These are phyloP conservation scores for Suillus tomentosus DNA, from an alignment of 768 basidiomycete genomes.

Conservation along the genomic window DNA sequence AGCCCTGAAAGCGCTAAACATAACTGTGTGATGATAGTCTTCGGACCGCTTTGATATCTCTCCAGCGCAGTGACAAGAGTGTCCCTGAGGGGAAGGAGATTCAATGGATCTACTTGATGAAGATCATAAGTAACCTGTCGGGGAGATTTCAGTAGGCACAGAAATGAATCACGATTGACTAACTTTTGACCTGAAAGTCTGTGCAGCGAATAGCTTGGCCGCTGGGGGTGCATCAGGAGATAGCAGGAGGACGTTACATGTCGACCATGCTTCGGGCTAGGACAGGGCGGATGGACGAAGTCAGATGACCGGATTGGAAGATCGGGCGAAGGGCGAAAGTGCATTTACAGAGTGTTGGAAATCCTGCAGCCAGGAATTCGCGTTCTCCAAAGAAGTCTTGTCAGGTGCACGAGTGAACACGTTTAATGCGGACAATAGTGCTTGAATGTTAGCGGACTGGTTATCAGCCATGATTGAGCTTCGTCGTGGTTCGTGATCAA, in stretches of 20 bases:
- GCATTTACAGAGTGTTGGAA: conserved; percentile 99
- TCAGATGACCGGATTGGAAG: conserved; percentile 67
- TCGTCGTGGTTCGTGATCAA: conserved; percentile 8
- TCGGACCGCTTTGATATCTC: conserved; percentile 72
- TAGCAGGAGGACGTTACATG: conserved; percentile 88
- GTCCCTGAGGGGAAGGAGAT: conserved; percentile 81
- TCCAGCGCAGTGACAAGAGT: conserved; percentile 80
- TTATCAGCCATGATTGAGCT: conserved; percentile 45
- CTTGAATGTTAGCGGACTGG: conserved; percentile 53
- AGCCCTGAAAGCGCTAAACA: conserved; percentile 90
- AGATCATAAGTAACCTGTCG: conserved; percentile 93
- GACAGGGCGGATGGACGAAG: conserved; percentile 58
- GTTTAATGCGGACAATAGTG: conserved; percentile 72
- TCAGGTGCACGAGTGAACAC: conserved; percentile 84
- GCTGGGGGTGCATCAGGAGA: conserved; percentile 74
- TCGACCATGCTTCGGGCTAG: conserved; percentile 96
- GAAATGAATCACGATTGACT: conserved; percentile 28
- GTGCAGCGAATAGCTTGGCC: conserved; percentile 92
- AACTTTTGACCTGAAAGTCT: conserved; percentile 95
- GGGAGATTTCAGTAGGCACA: conserved; percentile 30
- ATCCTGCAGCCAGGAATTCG: conserved; percentile 95
- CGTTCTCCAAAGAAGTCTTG: conserved; percentile 77
- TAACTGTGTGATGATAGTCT: conserved; percentile 84
- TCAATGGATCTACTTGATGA: conserved; percentile 73
- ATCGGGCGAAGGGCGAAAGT: conserved; percentile 65